Evolutionary conservation across 257 asterid species (phyloP).

Genomic region (Nicotiana noctiflora): DNA sequence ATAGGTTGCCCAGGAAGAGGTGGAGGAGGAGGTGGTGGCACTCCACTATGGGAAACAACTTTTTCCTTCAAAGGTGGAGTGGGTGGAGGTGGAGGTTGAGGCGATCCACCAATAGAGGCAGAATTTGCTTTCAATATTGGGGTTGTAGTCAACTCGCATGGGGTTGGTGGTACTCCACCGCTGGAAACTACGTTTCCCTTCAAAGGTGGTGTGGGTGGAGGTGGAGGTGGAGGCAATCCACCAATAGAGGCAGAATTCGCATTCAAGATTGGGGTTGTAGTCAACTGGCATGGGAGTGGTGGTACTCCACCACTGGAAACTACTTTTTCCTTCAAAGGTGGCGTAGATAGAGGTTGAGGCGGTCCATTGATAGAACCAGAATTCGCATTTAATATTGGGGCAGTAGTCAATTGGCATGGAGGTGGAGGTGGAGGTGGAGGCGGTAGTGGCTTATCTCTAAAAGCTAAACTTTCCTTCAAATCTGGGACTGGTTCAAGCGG

Average conservation of each 20-base stretch:
- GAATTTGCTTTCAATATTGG: conserved; percentile 19
- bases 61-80: conserved; percentile 13
- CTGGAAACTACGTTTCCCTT: not conserved
- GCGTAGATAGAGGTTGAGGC: conserved; percentile 25
- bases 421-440: conserved; percentile 36
- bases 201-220: conserved; percentile 14
- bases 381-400: conserved; percentile 20
- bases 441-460: conserved; percentile 19
- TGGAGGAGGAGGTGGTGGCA: conserved; percentile 14
- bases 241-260: conserved; percentile 16
- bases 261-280: conserved; percentile 19
- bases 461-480: conserved; percentile 22
- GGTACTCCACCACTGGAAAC: not conserved
- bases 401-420: conserved; percentile 13
- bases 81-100: conserved; percentile 23
- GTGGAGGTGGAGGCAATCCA: conserved; percentile 29
- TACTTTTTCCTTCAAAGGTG: conserved; percentile 11
- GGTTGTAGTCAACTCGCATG: conserved; percentile 16
- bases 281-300: conserved; percentile 12
- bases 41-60: not conserved
- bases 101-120: conserved; percentile 23
- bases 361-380: conserved; percentile 20
- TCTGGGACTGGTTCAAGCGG: conserved; percentile 24
- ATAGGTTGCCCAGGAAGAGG: conserved; percentile 18
- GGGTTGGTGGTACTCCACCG: not conserved